These are phyloP conservation scores for Pezicula neosporulosa DNA, from an alignment of 2,329 filamentous ascomycete species.

Conservation along the genomic window DNA sequence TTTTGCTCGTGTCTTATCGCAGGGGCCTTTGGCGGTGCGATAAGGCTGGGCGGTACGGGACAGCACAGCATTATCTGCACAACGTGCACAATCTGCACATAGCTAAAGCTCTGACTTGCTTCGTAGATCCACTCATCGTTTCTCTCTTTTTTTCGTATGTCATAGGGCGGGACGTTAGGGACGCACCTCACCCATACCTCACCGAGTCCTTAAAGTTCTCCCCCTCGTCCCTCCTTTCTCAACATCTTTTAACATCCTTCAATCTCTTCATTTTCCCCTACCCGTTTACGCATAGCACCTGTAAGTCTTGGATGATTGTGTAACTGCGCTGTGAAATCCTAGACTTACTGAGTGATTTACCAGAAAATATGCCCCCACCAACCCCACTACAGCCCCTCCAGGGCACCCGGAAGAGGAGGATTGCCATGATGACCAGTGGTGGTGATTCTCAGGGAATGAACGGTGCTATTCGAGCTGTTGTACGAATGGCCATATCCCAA, in stretches of 20 bases:
- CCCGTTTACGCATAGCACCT: no score
- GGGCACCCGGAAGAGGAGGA: conserved; percentile 32
- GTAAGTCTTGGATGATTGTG: no score
- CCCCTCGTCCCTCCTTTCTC: no score
- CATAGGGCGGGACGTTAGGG: no score
- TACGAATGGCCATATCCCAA: conserved; percentile 86
- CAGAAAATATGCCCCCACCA: conserved; percentile 21
- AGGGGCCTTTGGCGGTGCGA: neutral
- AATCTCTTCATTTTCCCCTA: no score
- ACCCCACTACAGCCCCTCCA: conserved; percentile 20
- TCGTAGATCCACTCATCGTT: neutral
- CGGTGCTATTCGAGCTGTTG: conserved; percentile 68
- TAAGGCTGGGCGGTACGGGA: neutral
- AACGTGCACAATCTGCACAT: no score
- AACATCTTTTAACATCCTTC: no score
- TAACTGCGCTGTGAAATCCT: neutral
- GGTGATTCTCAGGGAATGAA: conserved; percentile 77
- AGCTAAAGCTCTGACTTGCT: neutral
- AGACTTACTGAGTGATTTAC: neutral
- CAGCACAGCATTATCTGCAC: no score
- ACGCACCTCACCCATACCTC: no score
- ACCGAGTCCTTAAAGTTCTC: no score
- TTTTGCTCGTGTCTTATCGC: no score
- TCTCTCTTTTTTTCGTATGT: no score
- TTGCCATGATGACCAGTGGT: conserved; percentile 71